Base-by-base conservation (phyloP, 2,329 filamentous ascomycete genomes). In the Cercospora berteroae region DNA sequence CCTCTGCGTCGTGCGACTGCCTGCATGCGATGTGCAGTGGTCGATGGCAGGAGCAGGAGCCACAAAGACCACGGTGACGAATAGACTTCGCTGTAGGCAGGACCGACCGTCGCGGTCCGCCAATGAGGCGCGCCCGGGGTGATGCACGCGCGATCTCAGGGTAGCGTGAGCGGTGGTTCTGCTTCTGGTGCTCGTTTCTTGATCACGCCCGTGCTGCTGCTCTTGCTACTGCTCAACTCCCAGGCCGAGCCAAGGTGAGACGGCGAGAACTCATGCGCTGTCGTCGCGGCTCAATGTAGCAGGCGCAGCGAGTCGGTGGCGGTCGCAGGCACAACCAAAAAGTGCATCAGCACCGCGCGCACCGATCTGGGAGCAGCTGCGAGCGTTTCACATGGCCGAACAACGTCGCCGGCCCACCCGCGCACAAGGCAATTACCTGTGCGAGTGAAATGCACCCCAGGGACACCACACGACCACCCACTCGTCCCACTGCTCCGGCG, bases 381-480 rank as follows among this genome's bases (percentile, higher is more conserved):
- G 27, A 29, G 52, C 27, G 52, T 56, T 56, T 56, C 52, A 56
- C 52, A 56, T 56, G 52, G 52, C 52, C 52, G 27, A 56, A 56
- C 52, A 16, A 56, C 52, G 23, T 31, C 25, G 25, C 52, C 52
- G 23, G 52, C 52, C 27, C 52, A 56, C 25, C 52, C 52, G 31
- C 52, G 25, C 25, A 56, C 52, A 31, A 56, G 52, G 52, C 52
- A 27, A 29, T 27, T 18, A 56, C 25, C 20, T 27, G 25, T 56
- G 52, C 52, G 20, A 29, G 16, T 56, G 52, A 25, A 31, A 56
- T 56, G 5, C 50, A 39, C 25, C n/a, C 27, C n/a, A 27, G 52
- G n/a, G 52, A 20, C 25, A 56, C 12, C 27, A 29, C 52, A 16
- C 52, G n/a, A 56, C 52, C 52, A 25, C 27, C 52, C 36, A 39